Percentiles rank a stretch among this genome's conserved stretches.
These are phyloP conservation scores for Saprolegnia parasitica DNA, from an alignment of 352 stramenopile species.

Conservation along the genomic window DNA sequence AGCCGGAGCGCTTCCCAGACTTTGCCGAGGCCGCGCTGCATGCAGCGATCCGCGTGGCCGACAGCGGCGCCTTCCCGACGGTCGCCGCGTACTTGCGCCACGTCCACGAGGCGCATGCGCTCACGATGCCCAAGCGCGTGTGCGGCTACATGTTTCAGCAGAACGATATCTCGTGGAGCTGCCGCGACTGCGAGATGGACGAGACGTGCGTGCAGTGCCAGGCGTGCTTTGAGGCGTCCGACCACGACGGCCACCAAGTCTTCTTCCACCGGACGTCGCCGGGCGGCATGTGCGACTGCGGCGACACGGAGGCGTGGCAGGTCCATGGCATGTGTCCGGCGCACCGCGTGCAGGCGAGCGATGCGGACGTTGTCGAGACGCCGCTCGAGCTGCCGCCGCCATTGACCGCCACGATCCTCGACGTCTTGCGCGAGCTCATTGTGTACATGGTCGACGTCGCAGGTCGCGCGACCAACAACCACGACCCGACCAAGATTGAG, in stretches of 20 bases:
- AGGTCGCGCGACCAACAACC: neutral
- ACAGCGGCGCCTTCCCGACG: neutral
- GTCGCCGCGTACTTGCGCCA: slow-evolving; percentile 24
- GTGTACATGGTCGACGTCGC: slow-evolving; percentile 23
- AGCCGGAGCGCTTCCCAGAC: slow-evolving; percentile 31
- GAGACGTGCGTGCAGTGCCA: slow-evolving; percentile 97
- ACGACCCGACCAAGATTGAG: slow-evolving; percentile 20
- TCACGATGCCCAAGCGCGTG: slow-evolving; percentile 37
- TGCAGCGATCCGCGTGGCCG: slow-evolving; percentile 31
- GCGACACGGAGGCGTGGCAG: slow-evolving; percentile 96
- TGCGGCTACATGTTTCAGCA: slow-evolving; percentile 97
- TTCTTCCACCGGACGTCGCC: slow-evolving; percentile 77
- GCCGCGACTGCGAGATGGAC: slow-evolving; percentile 96
- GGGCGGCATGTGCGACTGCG: slow-evolving; percentile 96
- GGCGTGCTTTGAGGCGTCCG: slow-evolving; percentile 90
- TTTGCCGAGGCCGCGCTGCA: slow-evolving; percentile 58
- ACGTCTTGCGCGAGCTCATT: slow-evolving; percentile 15
- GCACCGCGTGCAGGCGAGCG: slow-evolving; percentile 40
- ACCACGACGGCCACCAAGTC: slow-evolving; percentile 94
- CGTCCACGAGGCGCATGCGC: slow-evolving; percentile 14
- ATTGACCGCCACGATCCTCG: neutral
- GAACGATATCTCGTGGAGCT: slow-evolving; percentile 98
- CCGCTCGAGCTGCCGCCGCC: neutral
- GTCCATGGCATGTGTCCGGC: slow-evolving; percentile 90
- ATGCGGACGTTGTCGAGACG: neutral